phyloP scores from a whole-genome alignment of 2,329 filamentous ascomycete genomes.

The Calonectria hongkongensis region DNA sequence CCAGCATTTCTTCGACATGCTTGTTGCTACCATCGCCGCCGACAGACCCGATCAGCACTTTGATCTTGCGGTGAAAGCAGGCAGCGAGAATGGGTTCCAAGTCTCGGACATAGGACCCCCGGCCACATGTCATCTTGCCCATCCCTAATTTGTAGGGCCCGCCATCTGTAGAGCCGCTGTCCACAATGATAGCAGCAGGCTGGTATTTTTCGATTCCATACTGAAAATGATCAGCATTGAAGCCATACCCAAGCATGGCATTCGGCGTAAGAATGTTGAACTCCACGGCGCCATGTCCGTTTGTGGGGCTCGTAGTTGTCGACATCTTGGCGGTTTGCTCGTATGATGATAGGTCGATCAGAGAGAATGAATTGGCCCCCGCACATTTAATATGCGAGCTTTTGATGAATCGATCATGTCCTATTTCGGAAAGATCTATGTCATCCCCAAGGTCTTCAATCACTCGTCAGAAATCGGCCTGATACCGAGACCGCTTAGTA shows the following conservation, averaged over 20 bases:
- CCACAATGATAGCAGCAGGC: slow-evolving; percentile 55
- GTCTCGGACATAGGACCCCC: slow-evolving; percentile 62
- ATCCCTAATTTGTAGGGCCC: slow-evolving; percentile 61
- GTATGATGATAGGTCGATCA: neutral
- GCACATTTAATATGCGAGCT: neutral
- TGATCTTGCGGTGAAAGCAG: slow-evolving; percentile 49
- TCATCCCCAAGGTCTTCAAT: neutral
- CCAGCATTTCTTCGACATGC: slow-evolving; percentile 63
- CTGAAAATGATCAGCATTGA: slow-evolving; percentile 56
- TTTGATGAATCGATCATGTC: neutral
- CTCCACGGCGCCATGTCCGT: neutral
- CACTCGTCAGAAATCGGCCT: neutral
- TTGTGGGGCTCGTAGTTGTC: neutral
- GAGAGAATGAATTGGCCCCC: neutral
- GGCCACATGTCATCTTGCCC: slow-evolving; percentile 60
- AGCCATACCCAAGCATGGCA: slow-evolving; percentile 59
- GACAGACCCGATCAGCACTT: slow-evolving; percentile 60
- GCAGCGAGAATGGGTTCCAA: slow-evolving; percentile 56
- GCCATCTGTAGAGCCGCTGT: slow-evolving; percentile 56
- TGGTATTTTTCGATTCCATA: slow-evolving; percentile 52
- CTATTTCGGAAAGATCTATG: neutral
- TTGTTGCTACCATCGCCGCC: slow-evolving; percentile 63
- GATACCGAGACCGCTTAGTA: neutral
- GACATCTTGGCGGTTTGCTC: slow-evolving; percentile 6
- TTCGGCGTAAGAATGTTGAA: slow-evolving; percentile 56